Conservation (phyloP, 495 filamentous ascomycete genomes). For the Lineolata rhizophorae region DNA sequence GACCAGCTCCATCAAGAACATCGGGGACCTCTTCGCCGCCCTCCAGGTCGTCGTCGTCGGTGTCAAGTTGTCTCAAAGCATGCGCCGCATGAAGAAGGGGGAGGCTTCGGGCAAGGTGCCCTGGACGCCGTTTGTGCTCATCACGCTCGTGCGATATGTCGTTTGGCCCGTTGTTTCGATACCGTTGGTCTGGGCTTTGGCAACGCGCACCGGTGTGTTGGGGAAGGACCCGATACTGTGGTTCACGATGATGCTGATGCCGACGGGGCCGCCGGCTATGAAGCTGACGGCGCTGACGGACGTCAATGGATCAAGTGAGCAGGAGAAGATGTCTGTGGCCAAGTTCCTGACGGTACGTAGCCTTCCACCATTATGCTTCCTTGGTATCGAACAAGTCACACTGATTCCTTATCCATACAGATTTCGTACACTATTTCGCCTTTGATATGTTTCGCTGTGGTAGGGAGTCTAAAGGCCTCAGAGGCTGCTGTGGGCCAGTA, state of each 20-base stretch:
- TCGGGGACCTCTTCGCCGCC: constrained; percentile 48
- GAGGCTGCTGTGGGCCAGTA: constrained; percentile 10
- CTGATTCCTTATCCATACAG: constrained; percentile 13
- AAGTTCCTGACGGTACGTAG: constrained; percentile 45
- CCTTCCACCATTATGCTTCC: too few relatives aligned
- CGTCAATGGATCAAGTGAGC: constrained; percentile 31
- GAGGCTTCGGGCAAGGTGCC: constrained; percentile 26
- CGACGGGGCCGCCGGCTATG: constrained; percentile 48
- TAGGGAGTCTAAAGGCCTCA: constrained; percentile 28
- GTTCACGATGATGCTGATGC: constrained; percentile 64
- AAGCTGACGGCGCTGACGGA: constrained; percentile 45
- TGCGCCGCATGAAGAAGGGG: constrained; percentile 29
- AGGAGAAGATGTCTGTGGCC: constrained; percentile 45
- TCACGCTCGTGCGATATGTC: constrained; percentile 40
- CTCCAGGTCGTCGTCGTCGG: constrained; percentile 56
- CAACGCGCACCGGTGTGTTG: constrained; percentile 31
- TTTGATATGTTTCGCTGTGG: constrained; percentile 28
- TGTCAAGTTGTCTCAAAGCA: constrained; percentile 33
- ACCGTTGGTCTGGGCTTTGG: constrained; percentile 36
- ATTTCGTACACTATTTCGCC: constrained; percentile 30
- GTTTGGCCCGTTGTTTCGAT: constrained; percentile 43
- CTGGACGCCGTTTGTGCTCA: constrained; percentile 25
- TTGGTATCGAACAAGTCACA: not conserved
- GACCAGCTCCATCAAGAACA: constrained; percentile 38
- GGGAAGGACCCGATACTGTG: constrained; percentile 47